A percentile compares a stretch with the other conserved stretches of the same genome.
Conservation (phyloP, 1,139 yeast genomes). For the Diutina sp. region DNA sequence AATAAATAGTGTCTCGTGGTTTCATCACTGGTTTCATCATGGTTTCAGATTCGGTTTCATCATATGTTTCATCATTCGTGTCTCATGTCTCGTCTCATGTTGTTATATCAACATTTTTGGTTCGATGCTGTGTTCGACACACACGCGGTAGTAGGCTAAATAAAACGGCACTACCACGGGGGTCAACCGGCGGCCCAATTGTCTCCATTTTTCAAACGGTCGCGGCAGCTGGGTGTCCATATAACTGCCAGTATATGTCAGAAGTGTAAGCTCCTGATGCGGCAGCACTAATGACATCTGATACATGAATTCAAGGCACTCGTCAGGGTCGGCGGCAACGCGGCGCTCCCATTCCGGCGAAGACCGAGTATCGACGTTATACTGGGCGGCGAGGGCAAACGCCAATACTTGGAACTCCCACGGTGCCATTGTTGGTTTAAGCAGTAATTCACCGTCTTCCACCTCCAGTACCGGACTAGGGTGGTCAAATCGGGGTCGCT, state of each 20-base stretch:
- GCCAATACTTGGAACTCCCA: not conserved
- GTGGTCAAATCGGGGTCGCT: not conserved
- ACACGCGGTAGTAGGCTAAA: not conserved
- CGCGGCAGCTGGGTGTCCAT: not conserved
- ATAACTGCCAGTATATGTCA: not conserved
- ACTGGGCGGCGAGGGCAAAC: not conserved
- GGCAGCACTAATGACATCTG: not conserved
- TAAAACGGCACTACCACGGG: not conserved
- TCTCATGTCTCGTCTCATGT: not conserved
- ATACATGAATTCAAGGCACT: not conserved
- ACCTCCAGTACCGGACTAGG: slow-evolving; percentile 1
- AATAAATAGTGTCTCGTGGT: too few species aligned
- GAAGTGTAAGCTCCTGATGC: not conserved
- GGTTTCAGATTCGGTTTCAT: too few species aligned
- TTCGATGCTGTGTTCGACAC: not conserved
- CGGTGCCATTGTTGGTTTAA: not conserved
- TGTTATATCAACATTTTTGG: not conserved
- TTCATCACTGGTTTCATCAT: too few species aligned
- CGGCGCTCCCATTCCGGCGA: not conserved
- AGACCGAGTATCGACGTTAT: not conserved
- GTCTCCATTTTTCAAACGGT: not conserved
- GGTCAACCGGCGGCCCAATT: not conserved
- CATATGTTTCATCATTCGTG: not conserved
- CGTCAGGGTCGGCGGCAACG: not conserved
- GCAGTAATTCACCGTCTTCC: not conserved